phyloP scores from a whole-genome alignment of 345 rosid species.

The Toxicodendron radicans region DNA sequence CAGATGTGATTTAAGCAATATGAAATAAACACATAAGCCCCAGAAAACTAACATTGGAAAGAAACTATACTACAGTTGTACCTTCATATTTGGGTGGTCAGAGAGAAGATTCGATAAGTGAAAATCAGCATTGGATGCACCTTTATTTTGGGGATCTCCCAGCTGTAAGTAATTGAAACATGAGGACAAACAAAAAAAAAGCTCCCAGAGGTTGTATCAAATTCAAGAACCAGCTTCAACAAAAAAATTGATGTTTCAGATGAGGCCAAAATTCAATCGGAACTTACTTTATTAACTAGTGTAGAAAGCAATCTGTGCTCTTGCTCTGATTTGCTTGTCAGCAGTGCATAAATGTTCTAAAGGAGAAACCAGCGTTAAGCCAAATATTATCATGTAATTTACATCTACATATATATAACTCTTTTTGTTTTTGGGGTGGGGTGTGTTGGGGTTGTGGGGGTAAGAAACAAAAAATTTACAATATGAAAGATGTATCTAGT shows the following conservation, averaged over 20 bases:
- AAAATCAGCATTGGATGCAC: constrained; percentile 95
- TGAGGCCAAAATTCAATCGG: constrained; percentile 5
- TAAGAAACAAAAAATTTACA: no score
- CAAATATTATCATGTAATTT: not conserved
- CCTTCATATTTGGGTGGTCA: constrained; percentile 99
- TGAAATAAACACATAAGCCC: not conserved
- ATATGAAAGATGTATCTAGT: no score
- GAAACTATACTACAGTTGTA: constrained; percentile 21
- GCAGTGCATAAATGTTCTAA: constrained; percentile 72
- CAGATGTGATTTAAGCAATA: not conserved
- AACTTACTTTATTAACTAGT: constrained; percentile 83
- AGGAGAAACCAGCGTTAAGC: constrained; percentile 18
- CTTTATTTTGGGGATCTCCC: constrained; percentile 95
- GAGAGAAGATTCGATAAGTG: constrained; percentile 86
- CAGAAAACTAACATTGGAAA: not conserved
- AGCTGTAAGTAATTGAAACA: constrained; percentile 50
- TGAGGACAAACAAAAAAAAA: constrained; percentile 10
- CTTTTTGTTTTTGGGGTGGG: no score
- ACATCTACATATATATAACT: no score
- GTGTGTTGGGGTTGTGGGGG: no score
- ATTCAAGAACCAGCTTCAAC: constrained; percentile 8
- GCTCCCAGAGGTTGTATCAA: constrained; percentile 1
- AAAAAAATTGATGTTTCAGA: not conserved
- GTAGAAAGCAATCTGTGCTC: constrained; percentile 84
- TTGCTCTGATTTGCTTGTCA: constrained; percentile 90